These are phyloP conservation scores for Jatropha curcas DNA, from an alignment of 345 rosid species.

Conservation along the genomic window DNA sequence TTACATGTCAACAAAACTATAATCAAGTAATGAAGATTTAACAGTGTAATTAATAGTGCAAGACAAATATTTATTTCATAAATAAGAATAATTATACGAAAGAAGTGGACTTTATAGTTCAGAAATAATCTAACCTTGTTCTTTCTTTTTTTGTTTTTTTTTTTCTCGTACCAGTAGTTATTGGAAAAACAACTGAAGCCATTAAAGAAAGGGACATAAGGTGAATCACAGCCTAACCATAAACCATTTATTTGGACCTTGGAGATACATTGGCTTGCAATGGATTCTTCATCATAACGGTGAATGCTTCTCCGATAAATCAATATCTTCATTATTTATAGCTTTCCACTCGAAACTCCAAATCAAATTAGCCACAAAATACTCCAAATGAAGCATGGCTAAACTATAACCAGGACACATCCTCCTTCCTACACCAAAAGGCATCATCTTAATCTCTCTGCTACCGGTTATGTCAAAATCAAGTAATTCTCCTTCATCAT, in stretches of 20 bases:
- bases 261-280: slow-evolving; percentile 5
- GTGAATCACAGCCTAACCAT: too few relatives aligned
- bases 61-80: too few relatives aligned
- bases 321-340: slow-evolving; percentile 8
- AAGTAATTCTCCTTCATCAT: background rate
- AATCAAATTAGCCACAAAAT: slow-evolving; percentile 22
- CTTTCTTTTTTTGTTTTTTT: too few relatives aligned
- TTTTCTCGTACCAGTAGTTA: too few relatives aligned
- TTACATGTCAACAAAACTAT: too few relatives aligned
- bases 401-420: slow-evolving; percentile 19
- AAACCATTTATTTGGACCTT: background rate
- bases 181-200: too few relatives aligned
- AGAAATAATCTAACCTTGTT: too few relatives aligned
- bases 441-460: slow-evolving; percentile 28
- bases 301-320: slow-evolving; percentile 2
- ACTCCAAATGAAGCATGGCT: slow-evolving; percentile 24
- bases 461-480: slow-evolving; percentile 21
- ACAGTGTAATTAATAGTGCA: too few relatives aligned
- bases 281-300: slow-evolving; percentile 6
- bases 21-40: too few relatives aligned
- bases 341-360: slow-evolving; percentile 23
- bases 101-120: too few relatives aligned
- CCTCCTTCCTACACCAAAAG: slow-evolving; percentile 24
- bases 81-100: too few relatives aligned
- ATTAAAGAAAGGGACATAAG: too few relatives aligned